Conservation (phyloP, 2,329 filamentous ascomycete species). For the Aspergillus viridinutans region DNA sequence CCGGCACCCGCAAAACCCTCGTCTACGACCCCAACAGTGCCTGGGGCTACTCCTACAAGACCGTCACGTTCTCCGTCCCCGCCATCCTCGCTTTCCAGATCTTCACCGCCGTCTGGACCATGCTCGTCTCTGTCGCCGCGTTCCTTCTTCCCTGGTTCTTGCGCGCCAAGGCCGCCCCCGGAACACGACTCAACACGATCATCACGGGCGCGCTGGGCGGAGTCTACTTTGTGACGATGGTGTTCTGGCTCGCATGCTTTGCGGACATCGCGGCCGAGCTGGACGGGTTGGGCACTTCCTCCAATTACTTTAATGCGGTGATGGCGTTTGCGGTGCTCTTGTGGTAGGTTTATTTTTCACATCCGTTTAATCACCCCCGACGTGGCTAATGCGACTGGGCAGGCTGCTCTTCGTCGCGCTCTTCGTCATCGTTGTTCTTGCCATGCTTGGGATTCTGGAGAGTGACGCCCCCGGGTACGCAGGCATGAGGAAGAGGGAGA, state of each 20-base stretch:
- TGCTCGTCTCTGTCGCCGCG: constrained; percentile 17
- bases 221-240: constrained; percentile 25
- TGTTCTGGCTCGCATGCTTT: constrained; percentile 30
- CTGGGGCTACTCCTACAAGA: constrained; percentile 10
- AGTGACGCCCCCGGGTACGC: constrained; percentile 25
- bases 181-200: constrained; percentile 16
- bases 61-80: constrained; percentile 13
- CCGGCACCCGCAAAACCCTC: not conserved
- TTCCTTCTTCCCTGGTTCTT: constrained; percentile 19
- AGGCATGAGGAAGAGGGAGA: not conserved
- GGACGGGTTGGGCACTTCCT: constrained; percentile 4
- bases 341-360: constrained; percentile 16
- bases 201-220: constrained; percentile 17
- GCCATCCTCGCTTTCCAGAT: constrained; percentile 21
- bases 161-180: constrained; percentile 12
- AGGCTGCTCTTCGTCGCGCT: constrained; percentile 29
- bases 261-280: constrained; percentile 21
- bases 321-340: constrained; percentile 28
- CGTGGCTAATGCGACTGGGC: not conserved
- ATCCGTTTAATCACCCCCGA: not conserved
- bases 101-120: constrained; percentile 25
- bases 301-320: constrained; percentile 19
- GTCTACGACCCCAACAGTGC: not conserved
- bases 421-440: constrained; percentile 24
- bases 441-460: constrained; percentile 23